Evolutionary conservation across 495 filamentous ascomycete genomes (phyloP).

Genomic region (Daldinia caldariorum): DNA sequence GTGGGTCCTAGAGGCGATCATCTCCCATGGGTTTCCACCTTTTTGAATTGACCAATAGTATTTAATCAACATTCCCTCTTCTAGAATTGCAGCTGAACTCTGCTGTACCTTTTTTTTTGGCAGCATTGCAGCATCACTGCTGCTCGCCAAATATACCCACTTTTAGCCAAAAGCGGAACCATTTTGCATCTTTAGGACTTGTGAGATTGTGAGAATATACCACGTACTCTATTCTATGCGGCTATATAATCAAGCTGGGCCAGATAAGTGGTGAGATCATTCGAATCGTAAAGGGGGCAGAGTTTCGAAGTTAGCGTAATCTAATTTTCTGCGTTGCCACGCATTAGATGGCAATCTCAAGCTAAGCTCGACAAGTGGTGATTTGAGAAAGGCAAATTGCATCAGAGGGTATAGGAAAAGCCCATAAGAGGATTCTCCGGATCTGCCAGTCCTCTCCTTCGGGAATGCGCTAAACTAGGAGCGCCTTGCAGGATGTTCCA

Average conservation of each 20-base stretch:
- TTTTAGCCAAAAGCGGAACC: conserved; percentile 20
- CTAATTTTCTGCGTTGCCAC: neutral
- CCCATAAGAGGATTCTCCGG: conserved; percentile 22
- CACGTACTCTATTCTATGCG: conserved; percentile 28
- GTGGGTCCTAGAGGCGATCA: conserved; percentile 35
- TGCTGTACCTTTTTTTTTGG: neutral
- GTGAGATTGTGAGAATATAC: conserved; percentile 3
- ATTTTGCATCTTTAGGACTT: conserved; percentile 8
- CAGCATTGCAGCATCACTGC: neutral
- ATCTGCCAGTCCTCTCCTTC: conserved; percentile 39
- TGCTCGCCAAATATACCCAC: neutral
- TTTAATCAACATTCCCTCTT: conserved; percentile 30
- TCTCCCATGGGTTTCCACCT: neutral
- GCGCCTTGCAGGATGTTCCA: conserved; percentile 30
- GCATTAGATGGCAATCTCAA: neutral
- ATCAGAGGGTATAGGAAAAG: conserved; percentile 11
- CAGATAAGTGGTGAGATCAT: conserved; percentile 33
- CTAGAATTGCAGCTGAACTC: conserved; percentile 34
- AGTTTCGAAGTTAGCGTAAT: conserved; percentile 13
- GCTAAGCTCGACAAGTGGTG: neutral
- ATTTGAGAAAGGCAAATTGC: conserved; percentile 13
- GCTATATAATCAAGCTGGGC: conserved; percentile 12
- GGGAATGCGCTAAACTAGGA: conserved; percentile 25
- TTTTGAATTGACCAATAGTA: conserved; percentile 25
- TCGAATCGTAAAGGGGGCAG: conserved; percentile 15